Conservation (phyloP, 345 rosid species). For the Sisymbrium irio region DNA sequence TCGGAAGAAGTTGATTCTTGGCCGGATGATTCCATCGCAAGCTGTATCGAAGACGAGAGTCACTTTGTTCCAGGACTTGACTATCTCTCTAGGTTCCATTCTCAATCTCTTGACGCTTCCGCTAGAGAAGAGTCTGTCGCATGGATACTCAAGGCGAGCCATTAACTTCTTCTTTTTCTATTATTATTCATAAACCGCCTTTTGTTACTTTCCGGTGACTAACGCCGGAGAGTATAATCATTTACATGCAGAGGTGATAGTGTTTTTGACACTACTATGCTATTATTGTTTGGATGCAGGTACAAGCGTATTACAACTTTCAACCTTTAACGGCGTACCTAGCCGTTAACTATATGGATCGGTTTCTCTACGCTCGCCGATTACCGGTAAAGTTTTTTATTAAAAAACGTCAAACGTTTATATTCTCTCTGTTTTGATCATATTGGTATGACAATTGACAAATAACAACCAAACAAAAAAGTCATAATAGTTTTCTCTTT, state of each 20-base stretch:
- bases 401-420: constrained; percentile 20
- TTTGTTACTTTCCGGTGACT: background rate
- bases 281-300: constrained; percentile 44
- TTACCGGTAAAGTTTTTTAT: constrained; percentile 58
- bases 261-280: background rate
- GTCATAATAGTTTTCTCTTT: constrained; percentile 31
- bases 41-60: constrained; percentile 65
- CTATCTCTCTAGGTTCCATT: constrained; percentile 64
- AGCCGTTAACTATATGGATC: constrained; percentile 93
- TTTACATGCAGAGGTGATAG: constrained; percentile 21
- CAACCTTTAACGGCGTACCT: constrained; percentile 94
- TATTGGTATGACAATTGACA: constrained; percentile 2
- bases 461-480: constrained; percentile 11
- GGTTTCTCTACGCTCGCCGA: constrained; percentile 67
- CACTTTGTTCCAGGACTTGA: constrained; percentile 89
- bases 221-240: background rate
- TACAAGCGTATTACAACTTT: constrained; percentile 64
- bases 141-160: constrained; percentile 90
- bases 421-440: constrained; percentile 12
- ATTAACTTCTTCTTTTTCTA: background rate
- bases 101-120: constrained; percentile 75
- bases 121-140: constrained; percentile 86
- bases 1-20: constrained; percentile 66
- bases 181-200: background rate
- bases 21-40: constrained; percentile 64